Evolutionary conservation across 495 filamentous ascomycete species (phyloP), one percentile per base, ranked within the genome.

Genomic region (Neurospora terricola): DNA sequence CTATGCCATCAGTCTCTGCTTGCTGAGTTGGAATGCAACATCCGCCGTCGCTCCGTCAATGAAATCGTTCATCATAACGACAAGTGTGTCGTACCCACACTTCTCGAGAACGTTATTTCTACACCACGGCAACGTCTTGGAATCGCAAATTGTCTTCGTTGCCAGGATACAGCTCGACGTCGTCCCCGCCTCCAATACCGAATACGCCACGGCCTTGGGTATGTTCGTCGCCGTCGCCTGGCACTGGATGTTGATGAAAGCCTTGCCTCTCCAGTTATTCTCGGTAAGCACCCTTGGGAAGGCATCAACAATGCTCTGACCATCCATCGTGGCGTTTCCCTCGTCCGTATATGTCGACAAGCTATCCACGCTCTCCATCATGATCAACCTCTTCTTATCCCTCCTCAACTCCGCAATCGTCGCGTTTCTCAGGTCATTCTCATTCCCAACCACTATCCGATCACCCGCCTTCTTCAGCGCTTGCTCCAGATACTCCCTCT

Each of bases 51-150:
- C 86, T 6, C 86, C 86, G 75, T 88, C 87, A 69, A 88, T 80
- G 70, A 86, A 88, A 72, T 88, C 87, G 78, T 88, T 88, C 86
- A 87, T 85, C 37, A 86, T 72, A 11, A 86, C 84, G 11, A 87
- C 82, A 7, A 84, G 76, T 59, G 81, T 72, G 30, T 84, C 82
- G 23, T 74, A 77, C 23, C 74, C 76, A 72, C 86, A 80, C 23
- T 72, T 77, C 36, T 75, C 71, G 42, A 83, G 72, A 21, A 78
- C 80, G 72, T 88, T 84, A 38, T 80, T 81, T 66, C 78, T 72
- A 70, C 84, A 79, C 85, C 86, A 84, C 18, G 85, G 84, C 77
- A 88, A 73, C 16, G 84, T 87, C 81, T 85, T 85, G 23, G 74
- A 76, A 74, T 87, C 86, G 72, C 83, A 85, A n/a, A 84, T 74